These are phyloP conservation scores for Lizonia empirigonia DNA, from an alignment of 2,329 filamentous ascomycete genomes.

Conservation along the genomic window DNA sequence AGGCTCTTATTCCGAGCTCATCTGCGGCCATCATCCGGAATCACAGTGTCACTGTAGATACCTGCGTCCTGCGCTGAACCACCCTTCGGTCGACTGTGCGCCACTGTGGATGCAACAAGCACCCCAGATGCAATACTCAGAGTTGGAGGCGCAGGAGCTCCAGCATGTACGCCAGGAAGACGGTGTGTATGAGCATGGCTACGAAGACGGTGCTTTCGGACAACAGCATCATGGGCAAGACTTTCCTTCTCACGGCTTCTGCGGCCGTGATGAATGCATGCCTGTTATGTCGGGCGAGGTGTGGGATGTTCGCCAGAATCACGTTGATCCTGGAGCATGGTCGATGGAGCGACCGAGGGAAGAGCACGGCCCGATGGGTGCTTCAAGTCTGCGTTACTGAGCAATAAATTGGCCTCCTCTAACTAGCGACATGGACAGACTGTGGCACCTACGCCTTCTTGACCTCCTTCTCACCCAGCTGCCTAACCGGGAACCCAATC, in stretches of 20 bases:
- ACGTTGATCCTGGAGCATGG: background rate
- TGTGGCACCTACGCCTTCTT: background rate
- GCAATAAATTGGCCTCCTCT: background rate
- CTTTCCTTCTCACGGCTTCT: too few species aligned
- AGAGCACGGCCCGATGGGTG: background rate
- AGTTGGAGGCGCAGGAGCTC: background rate
- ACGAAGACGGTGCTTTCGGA: background rate
- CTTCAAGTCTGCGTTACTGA: background rate
- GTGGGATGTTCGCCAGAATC: background rate
- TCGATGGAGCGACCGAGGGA: background rate
- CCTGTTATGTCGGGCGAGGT: too few species aligned
- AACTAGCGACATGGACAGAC: background rate
- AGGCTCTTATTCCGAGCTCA: background rate
- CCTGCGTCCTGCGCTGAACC: too few species aligned
- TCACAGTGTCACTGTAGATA: background rate
- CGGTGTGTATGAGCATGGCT: background rate
- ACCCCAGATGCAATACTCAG: too few species aligned
- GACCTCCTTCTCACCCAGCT: conserved; percentile 2
- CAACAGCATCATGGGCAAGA: background rate
- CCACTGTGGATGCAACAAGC: background rate
- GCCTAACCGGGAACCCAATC: conserved; percentile 19
- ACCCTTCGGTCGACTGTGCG: background rate
- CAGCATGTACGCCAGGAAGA: background rate
- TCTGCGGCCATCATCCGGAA: background rate
- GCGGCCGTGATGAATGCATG: too few species aligned